Evolutionary conservation across 2,329 filamentous ascomycete species (phyloP).

Genomic region (Ophiocordyceps australis): DNA sequence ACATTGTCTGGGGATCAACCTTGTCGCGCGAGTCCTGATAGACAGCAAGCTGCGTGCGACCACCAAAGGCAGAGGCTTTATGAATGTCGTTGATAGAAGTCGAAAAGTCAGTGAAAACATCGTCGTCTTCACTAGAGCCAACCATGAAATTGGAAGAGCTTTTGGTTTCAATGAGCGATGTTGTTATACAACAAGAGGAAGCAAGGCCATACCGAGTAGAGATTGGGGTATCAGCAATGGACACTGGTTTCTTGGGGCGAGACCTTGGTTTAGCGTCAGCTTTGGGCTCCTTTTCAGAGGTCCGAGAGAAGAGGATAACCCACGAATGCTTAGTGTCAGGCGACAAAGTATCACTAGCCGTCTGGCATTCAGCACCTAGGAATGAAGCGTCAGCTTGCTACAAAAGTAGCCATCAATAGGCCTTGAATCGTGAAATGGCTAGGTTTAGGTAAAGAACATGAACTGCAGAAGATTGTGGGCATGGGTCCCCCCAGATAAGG

Average conservation of each 20-base stretch:
- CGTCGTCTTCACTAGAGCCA: slow-evolving; percentile 5
- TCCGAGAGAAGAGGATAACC: too few relatives aligned
- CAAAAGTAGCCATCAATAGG: background rate
- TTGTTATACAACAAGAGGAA: background rate
- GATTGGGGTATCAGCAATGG: slow-evolving; percentile 2
- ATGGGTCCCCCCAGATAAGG: too few relatives aligned
- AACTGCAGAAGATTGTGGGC: too few relatives aligned
- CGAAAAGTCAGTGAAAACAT: slow-evolving; percentile 4
- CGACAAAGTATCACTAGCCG: slow-evolving; percentile 1
- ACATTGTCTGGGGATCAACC: slow-evolving; percentile 31
- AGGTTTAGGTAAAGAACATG: too few relatives aligned
- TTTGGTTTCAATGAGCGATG: background rate
- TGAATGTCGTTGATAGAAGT: background rate
- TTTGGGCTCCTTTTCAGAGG: too few relatives aligned
- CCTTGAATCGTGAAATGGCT: too few relatives aligned
- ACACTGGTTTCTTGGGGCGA: slow-evolving; percentile 2
- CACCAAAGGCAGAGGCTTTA: background rate
- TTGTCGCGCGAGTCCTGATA: slow-evolving; percentile 1
- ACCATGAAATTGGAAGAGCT: slow-evolving; percentile 4
- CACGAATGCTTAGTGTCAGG: background rate
- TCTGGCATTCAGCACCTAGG: background rate
- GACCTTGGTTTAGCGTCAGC: slow-evolving; percentile 1
- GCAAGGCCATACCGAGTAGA: slow-evolving; percentile 1
- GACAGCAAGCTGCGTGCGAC: slow-evolving; percentile 1
- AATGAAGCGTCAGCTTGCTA: background rate